Evolutionary conservation across 2,329 filamentous ascomycete genomes (phyloP), one percentile per base, ranked within the genome.

Genomic region (Trichophyton simii): DNA sequence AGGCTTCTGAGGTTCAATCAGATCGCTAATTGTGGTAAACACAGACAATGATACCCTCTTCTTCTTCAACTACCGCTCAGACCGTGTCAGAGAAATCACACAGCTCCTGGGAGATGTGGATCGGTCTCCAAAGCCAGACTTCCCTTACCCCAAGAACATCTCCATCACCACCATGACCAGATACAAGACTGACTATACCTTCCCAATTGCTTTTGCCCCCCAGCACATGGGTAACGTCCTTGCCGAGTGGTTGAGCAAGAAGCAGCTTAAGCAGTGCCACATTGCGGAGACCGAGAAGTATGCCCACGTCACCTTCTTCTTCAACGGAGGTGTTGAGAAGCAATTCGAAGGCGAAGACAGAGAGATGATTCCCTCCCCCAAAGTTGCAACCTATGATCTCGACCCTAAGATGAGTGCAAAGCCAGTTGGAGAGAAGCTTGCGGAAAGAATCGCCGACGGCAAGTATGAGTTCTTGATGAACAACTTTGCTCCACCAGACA

Each of bases 21-120:
- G 36, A 36, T 22, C 58, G 41, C 3, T 18, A 11, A 57, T 22
- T 11, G 20, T 28, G 15, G 20, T 22, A 31, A 36, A 60, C 28
- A 57, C 66, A 91, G 91, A 97, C 72, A 82, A 88, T 67, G 94
- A 99, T 73, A 92, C 90, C 60, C 83, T 97, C 70, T 97, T 97
- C 84, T 97, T 97, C 85, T 99, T 99, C 88, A 99, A 99, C 85
- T 99, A 99, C 83, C 90, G 94, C 71, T 97, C 94, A 62, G 94
- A 99, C 75, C 91, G 94, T 75, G 92, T 92, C 60, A 89, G 94
- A 69, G 94, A 99, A 77, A 88, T 99, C 74, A 95, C 91, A 58
- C 94, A 97, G 78, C 83, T 99, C 52, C 80, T 99, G 61, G 94
- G 94, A 68, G 88, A 88, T 74, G 86, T 92, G 72, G 94, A 99